These are phyloP conservation scores for Zychaea mexicana DNA, from an alignment of 371 early-diverging fungal genomes.

Conservation along the genomic window DNA sequence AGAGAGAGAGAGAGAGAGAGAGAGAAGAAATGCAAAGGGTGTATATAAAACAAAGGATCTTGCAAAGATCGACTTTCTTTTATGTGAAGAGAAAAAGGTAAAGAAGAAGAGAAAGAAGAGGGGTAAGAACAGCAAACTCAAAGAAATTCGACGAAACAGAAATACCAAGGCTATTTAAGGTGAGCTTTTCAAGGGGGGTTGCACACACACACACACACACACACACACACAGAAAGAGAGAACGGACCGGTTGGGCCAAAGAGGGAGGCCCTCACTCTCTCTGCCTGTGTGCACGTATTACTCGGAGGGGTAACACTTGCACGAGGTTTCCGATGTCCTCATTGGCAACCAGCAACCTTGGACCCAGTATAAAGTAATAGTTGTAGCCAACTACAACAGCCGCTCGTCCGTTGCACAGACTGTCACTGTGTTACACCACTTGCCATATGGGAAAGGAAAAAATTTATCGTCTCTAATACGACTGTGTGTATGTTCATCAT, in stretches of 20 bases:
- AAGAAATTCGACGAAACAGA: neutral
- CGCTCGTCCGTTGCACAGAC: constrained; percentile 1
- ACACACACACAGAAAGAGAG: no score
- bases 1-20: neutral
- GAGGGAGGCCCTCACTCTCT: no score
- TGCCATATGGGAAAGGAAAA: neutral
- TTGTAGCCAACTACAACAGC: neutral
- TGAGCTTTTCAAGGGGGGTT: constrained; percentile 6
- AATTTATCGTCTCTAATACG: neutral
- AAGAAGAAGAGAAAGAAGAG: neutral
- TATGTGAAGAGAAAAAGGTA: constrained; percentile 3
- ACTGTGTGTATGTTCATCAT: no score
- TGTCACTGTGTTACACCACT: neutral
- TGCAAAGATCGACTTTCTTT: constrained; percentile 26
- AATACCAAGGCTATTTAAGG: constrained; percentile 3
- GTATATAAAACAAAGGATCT: constrained; percentile 25
- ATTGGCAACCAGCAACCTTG: constrained; percentile 18
- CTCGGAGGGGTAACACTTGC: constrained; percentile 16
- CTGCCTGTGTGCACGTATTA: no score
- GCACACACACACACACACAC: no score
- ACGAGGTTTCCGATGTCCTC: constrained; percentile 10
- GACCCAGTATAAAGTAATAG: constrained; percentile 7
- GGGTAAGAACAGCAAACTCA: constrained; percentile 7
- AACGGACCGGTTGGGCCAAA: constrained; percentile 2
- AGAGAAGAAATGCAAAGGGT: neutral